Percentiles rank a stretch among this genome's conserved stretches.
These are phyloP conservation scores for Fusarium goolgardi DNA, from an alignment of 2,329 filamentous ascomycete species.

Conservation along the genomic window DNA sequence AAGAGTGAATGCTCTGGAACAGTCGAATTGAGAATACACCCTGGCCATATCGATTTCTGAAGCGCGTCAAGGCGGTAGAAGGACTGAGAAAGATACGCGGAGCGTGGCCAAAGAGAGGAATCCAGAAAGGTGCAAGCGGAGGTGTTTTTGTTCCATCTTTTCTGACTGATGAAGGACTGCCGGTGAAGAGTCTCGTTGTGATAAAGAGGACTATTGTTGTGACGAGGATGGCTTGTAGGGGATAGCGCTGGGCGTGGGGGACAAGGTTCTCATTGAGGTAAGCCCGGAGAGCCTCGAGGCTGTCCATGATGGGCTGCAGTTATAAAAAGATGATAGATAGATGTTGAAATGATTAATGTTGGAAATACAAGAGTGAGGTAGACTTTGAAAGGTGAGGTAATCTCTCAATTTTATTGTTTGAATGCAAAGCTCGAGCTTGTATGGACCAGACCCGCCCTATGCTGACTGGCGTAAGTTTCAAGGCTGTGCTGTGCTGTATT, in stretches of 20 bases:
- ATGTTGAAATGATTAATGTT: neutral
- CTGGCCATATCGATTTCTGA: constrained; percentile 49
- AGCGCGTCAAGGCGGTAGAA: constrained; percentile 47
- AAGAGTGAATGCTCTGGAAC: constrained; percentile 50
- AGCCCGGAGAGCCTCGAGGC: constrained; percentile 20
- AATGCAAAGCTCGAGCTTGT: constrained; percentile 25
- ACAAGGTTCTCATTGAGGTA: constrained; percentile 37
- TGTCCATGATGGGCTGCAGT: constrained; percentile 28
- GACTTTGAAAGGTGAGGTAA: constrained; percentile 3
- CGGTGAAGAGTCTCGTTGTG: constrained; percentile 44
- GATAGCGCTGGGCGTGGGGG: constrained; percentile 40
- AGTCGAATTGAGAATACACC: constrained; percentile 54
- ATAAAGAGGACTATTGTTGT: constrained; percentile 45
- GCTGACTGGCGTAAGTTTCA: constrained; percentile 32
- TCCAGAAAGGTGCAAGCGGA: constrained; percentile 50
- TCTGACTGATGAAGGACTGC: constrained; percentile 54
- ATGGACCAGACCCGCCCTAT: constrained; percentile 32
- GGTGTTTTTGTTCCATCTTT: constrained; percentile 40
- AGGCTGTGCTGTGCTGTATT: constrained; percentile 36
- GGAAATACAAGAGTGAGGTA: neutral
- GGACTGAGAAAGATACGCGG: constrained; percentile 49
- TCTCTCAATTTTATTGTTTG: constrained; percentile 34
- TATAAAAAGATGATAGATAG: neutral
- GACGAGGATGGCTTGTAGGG: constrained; percentile 39
- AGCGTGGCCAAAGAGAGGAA: constrained; percentile 53